Percentiles rank a stretch among this genome's conserved stretches.
Conservation (phyloP, 2,329 filamentous ascomycete species). For the Sporothrix humicola region DNA sequence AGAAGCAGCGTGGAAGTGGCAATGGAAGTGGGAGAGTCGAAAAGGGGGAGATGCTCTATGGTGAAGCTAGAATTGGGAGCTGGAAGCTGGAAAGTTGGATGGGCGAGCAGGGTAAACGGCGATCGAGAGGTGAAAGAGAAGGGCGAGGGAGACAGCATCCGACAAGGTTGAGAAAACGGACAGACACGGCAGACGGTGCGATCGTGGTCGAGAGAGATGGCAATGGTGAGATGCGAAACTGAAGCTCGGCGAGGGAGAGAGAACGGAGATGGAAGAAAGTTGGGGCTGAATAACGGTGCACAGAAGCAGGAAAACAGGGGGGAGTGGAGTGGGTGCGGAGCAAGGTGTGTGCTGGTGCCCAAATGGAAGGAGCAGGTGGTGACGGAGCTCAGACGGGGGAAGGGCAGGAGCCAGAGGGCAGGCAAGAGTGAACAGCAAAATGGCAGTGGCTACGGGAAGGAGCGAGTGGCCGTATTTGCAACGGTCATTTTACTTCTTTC, state of each 20-base stretch:
- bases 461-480: not conserved
- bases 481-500: not conserved
- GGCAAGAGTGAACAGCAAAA: not conserved
- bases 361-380: not conserved
- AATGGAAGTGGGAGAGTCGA: not conserved
- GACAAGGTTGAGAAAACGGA: not conserved
- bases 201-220: slow-evolving; percentile 4
- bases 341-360: slow-evolving; percentile 26
- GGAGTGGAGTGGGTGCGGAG: slow-evolving; percentile 17
- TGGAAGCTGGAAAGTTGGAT: not conserved
- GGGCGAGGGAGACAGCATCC: not conserved
- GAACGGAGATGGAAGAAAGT: slow-evolving; percentile 14
- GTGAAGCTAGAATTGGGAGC: not conserved
- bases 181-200: slow-evolving; percentile 8
- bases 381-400: not conserved
- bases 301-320: not conserved
- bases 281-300: slow-evolving; percentile 26
- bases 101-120: not conserved
- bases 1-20: not conserved
- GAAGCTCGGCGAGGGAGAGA: slow-evolving; percentile 18
- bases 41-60: not conserved
- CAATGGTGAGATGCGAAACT: not conserved
- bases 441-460: not conserved
- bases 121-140: not conserved
- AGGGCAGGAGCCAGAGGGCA: not conserved